These are phyloP conservation scores for Micromonas commoda DNA, from an alignment of 139 green algal species.

Conservation along the genomic window DNA sequence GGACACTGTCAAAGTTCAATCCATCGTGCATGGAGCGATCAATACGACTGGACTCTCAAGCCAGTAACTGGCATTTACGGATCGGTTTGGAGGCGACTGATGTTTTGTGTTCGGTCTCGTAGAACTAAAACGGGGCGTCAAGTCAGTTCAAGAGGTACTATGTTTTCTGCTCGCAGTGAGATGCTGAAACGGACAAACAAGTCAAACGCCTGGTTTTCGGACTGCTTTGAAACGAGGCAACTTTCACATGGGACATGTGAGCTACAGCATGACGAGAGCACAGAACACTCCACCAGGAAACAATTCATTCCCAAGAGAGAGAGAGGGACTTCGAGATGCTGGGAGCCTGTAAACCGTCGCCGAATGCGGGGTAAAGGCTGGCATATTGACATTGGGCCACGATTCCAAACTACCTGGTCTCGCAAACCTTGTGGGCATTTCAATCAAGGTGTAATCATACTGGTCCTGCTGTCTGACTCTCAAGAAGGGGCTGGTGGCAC, in stretches of 20 bases:
- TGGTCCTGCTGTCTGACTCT: conserved; percentile 20
- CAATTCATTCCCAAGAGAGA: neutral
- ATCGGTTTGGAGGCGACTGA: too few species aligned
- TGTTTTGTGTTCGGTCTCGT: too few species aligned
- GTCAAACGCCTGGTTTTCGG: neutral
- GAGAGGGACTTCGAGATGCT: neutral
- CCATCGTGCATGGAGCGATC: too few species aligned
- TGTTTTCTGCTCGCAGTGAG: too few species aligned
- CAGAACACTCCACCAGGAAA: neutral
- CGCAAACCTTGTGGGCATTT: conserved; percentile 3
- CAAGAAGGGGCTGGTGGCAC: conserved; percentile 21
- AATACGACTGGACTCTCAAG: too few species aligned
- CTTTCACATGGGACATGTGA: neutral
- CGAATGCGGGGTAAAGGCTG: neutral
- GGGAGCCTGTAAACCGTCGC: conserved; percentile 22
- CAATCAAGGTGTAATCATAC: conserved; percentile 14
- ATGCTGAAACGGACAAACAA: neutral
- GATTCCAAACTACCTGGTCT: neutral
- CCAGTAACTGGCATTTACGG: too few species aligned
- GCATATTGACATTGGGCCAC: conserved; percentile 26
- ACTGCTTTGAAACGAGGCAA: neutral
- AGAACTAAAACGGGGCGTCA: too few species aligned
- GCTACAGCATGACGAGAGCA: neutral
- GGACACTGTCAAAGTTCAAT: too few species aligned
- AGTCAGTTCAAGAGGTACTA: too few species aligned